Percentiles rank a stretch among this genome's conserved stretches.
These are phyloP conservation scores for Aspergillus floridensis DNA, from an alignment of 2,329 filamentous ascomycete genomes.

Conservation along the genomic window DNA sequence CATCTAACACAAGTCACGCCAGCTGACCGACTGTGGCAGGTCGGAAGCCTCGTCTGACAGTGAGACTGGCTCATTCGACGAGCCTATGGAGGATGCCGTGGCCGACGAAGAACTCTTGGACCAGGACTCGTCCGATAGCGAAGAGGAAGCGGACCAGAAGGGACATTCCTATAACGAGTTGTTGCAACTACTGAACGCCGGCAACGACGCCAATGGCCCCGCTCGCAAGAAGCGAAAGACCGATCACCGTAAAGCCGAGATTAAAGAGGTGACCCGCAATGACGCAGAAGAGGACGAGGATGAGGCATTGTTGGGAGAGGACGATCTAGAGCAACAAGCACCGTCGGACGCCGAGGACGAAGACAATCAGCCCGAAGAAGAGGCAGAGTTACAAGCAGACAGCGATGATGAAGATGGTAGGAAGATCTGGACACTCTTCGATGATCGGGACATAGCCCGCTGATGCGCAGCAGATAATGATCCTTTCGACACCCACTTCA, in stretches of 20 bases:
- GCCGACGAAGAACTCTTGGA: slow-evolving; percentile 41
- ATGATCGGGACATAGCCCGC: neutral
- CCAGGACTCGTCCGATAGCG: slow-evolving; percentile 41
- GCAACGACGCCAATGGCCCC: slow-evolving; percentile 42
- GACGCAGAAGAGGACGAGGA: slow-evolving; percentile 24
- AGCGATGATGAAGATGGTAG: slow-evolving; percentile 40
- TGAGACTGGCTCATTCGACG: slow-evolving; percentile 37
- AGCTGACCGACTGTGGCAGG: slow-evolving; percentile 18
- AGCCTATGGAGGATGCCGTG: slow-evolving; percentile 40
- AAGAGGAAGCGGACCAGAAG: slow-evolving; percentile 42
- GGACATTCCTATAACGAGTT: slow-evolving; percentile 55
- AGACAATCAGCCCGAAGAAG: slow-evolving; percentile 40
- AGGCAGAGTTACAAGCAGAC: slow-evolving; percentile 27
- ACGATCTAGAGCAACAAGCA: slow-evolving; percentile 50
- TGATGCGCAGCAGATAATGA: slow-evolving; percentile 59
- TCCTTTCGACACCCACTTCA: slow-evolving; percentile 80
- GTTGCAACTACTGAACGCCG: slow-evolving; percentile 53
- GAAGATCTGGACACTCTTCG: neutral
- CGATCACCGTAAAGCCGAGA: slow-evolving; percentile 32
- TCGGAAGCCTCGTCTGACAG: slow-evolving; percentile 30
- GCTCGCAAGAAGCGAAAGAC: slow-evolving; percentile 55
- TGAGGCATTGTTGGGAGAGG: slow-evolving; percentile 39
- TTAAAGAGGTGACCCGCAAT: slow-evolving; percentile 23
- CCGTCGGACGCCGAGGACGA: slow-evolving; percentile 42
- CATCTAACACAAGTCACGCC: neutral